phyloP scores from a whole-genome alignment of 768 basidiomycete genomes.

The Macrolepiota dolichaula region DNA sequence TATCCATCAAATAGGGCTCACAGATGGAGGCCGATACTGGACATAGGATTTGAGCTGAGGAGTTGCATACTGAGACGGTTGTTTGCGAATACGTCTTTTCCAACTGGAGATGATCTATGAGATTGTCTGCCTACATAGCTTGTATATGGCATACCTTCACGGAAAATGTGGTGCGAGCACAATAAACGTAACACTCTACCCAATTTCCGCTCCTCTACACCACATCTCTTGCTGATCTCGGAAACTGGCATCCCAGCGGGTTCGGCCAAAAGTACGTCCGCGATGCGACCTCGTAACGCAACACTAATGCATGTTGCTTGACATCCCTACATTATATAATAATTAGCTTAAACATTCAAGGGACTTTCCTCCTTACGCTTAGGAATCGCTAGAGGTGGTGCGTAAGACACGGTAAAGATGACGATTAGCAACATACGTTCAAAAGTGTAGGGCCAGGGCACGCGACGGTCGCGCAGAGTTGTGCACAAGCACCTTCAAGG shows the following conservation, averaged over 20 bases:
- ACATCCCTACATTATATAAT: constrained; percentile 13
- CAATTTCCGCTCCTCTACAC: constrained; percentile 29
- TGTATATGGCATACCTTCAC: constrained; percentile 25
- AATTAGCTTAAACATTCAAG: background rate
- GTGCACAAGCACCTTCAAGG: constrained; percentile 27
- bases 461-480: constrained; percentile 21
- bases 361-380: background rate
- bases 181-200: constrained; percentile 30
- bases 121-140: background rate
- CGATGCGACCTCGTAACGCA: constrained; percentile 27
- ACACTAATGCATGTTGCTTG: constrained; percentile 27
- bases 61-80: constrained; percentile 36
- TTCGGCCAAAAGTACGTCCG: constrained; percentile 29
- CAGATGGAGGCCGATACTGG: constrained; percentile 22
- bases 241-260: constrained; percentile 28
- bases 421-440: constrained; percentile 18
- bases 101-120: constrained; percentile 23
- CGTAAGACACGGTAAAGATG: background rate
- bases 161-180: constrained; percentile 33
- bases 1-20: background rate
- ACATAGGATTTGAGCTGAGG: constrained; percentile 22
- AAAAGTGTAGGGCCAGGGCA: constrained; percentile 21
- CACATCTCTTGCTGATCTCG: constrained; percentile 22
- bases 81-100: constrained; percentile 35
- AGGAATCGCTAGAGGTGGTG: background rate